These are phyloP conservation scores for Flaveria sonorensis DNA, from an alignment of 129 eudicot genomes.

Conservation along the genomic window DNA sequence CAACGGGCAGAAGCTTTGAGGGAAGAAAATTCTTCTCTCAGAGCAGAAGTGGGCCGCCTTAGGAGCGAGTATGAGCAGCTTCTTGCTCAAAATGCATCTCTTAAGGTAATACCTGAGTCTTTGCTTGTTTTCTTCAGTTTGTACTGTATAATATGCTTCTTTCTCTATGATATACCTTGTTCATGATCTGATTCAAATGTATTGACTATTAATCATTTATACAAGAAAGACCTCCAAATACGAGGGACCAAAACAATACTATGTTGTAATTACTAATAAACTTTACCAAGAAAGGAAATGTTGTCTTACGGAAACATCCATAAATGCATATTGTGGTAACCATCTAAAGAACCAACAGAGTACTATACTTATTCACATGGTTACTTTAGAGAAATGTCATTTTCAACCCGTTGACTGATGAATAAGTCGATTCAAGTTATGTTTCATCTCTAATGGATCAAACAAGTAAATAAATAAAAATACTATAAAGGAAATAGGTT, in stretches of 20 bases:
- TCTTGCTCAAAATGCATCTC: conserved; percentile 74
- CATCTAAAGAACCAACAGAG: not conserved
- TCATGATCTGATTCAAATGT: not conserved
- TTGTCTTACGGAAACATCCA: not conserved
- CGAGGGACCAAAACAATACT: not conserved
- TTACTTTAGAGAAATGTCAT: not conserved
- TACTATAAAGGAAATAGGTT: not conserved
- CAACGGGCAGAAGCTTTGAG: conserved; percentile 83
- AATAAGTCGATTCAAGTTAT: not conserved
- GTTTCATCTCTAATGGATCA: not conserved
- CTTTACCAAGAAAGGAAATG: conserved; percentile 4
- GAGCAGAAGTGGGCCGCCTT: conserved; percentile 69
- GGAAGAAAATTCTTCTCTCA: conserved; percentile 78
- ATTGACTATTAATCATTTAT: not conserved
- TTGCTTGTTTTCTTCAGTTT: not conserved
- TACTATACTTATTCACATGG: not conserved
- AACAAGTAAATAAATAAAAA: not conserved
- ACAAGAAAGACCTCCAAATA: not conserved
- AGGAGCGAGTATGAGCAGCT: conserved; percentile 73
- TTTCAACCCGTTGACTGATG: not conserved
- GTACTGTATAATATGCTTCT: not conserved
- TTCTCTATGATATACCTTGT: not conserved
- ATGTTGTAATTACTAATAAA: conserved; percentile 2
- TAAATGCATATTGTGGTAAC: not conserved
- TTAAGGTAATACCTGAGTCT: conserved; percentile 55